A percentile compares a stretch with the other conserved stretches of the same genome.
Evolutionary conservation across 306 rosid species (phyloP).

Genomic region (Quercus robur): DNA sequence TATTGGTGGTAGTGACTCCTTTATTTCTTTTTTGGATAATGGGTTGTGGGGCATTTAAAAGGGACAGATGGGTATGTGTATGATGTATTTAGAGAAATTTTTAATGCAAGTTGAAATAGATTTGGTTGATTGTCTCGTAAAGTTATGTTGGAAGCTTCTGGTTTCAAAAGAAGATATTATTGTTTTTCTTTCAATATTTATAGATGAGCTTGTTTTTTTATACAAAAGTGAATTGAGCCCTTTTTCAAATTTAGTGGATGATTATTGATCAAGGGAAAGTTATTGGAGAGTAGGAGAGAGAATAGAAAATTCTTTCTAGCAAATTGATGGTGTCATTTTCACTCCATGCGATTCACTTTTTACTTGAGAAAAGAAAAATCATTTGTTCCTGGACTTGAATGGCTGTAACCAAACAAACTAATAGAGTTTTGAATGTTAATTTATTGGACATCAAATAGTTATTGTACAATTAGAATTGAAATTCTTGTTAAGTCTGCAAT

Average conservation of each 20-base stretch:
- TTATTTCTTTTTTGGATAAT: constrained; percentile 32
- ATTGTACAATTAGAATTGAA: too few species aligned
- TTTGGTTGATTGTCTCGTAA: constrained; percentile 46
- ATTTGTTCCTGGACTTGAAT: not conserved
- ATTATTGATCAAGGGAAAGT: constrained; percentile 17
- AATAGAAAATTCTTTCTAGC: not conserved
- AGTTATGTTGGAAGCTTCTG: constrained; percentile 54
- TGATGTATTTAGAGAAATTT: constrained; percentile 49
- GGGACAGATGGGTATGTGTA: constrained; percentile 31
- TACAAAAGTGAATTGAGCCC: constrained; percentile 28
- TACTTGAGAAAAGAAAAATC: not conserved
- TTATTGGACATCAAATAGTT: not conserved
- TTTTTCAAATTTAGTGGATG: constrained; percentile 24
- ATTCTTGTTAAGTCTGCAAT: constrained; percentile 42
- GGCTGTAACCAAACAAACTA: not conserved
- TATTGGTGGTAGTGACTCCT: constrained; percentile 45
- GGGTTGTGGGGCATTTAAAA: constrained; percentile 57
- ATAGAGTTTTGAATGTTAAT: not conserved
- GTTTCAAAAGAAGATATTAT: constrained; percentile 17
- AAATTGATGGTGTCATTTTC: constrained; percentile 18
- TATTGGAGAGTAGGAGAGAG: constrained; percentile 24
- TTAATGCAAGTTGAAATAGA: constrained; percentile 53
- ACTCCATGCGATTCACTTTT: constrained; percentile 4
- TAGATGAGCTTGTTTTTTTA: constrained; percentile 15
- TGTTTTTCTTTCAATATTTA: not conserved